A percentile compares a stretch with the other conserved stretches of the same genome.
phyloP scores from a whole-genome alignment of 805 yeast genomes.

The Wickerhamomyces hampshirensis region DNA sequence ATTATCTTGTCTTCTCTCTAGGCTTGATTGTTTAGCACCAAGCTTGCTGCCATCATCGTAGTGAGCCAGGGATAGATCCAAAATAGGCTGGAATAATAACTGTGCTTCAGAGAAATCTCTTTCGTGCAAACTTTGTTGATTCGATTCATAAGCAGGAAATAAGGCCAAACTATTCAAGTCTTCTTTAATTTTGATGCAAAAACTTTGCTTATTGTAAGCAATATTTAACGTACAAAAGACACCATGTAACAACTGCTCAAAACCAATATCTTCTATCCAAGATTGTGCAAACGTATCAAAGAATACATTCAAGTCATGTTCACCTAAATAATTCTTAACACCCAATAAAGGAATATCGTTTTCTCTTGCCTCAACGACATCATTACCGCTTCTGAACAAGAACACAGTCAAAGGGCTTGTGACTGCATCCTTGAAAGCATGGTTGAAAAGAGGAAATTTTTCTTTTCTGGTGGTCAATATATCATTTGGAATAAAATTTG shows the following conservation, averaged over 20 bases:
- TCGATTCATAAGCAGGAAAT: conserved; percentile 24
- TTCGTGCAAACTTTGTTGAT: background rate
- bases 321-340: conserved; percentile 3
- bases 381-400: conserved; percentile 27
- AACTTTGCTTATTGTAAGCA: conserved; percentile 22
- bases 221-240: conserved; percentile 37
- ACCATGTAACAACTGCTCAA: conserved; percentile 34
- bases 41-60: too few relatives aligned
- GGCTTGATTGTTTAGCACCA: too few relatives aligned
- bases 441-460: conserved; percentile 27
- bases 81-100: too few relatives aligned
- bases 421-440: conserved; percentile 16
- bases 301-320: conserved; percentile 19
- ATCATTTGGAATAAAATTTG: conserved; percentile 8
- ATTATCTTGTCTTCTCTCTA: too few relatives aligned
- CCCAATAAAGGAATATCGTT: conserved; percentile 11
- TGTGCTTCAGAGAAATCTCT: too few relatives aligned
- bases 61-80: too few relatives aligned
- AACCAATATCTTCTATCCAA: conserved; percentile 33
- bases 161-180: conserved; percentile 26
- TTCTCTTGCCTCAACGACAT: conserved; percentile 8
- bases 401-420: conserved; percentile 35
- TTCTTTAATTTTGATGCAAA: conserved; percentile 35
- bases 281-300: conserved; percentile 38
- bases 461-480: conserved; percentile 6